phyloP scores from a whole-genome alignment of 768 basidiomycete species.

The Panaeolus papilionaceus region DNA sequence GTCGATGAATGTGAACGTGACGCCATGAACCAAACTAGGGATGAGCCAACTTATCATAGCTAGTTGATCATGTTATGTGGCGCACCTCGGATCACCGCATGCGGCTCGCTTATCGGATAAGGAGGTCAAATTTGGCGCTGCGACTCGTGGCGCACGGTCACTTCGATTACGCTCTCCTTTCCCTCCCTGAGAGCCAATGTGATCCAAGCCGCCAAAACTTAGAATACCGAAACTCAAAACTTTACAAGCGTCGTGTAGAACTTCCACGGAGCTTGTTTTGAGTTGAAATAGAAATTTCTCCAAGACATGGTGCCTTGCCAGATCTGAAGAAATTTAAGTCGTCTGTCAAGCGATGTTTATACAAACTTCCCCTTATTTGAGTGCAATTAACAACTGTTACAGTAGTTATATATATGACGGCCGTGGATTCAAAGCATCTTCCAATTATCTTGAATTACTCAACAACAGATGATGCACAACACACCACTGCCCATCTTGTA shows the following conservation, averaged over 20 bases:
- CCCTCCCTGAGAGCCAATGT: neutral
- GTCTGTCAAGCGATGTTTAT: too few relatives aligned
- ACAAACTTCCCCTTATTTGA: too few relatives aligned
- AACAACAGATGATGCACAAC: too few relatives aligned
- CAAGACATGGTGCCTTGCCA: neutral
- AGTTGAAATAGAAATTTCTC: neutral
- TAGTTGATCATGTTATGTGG: slow-evolving; percentile 3
- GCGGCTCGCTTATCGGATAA: neutral
- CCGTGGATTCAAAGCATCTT: neutral
- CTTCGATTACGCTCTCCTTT: slow-evolving; percentile 12
- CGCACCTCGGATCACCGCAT: slow-evolving; percentile 9
- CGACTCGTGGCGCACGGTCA: neutral
- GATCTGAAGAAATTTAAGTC: neutral
- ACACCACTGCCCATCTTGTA: neutral
- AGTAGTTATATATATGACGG: too few relatives aligned
- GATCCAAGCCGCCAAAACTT: slow-evolving; percentile 8
- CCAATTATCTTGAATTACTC: too few relatives aligned
- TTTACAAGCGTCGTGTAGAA: neutral
- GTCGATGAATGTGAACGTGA: too few relatives aligned
- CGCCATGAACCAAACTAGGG: neutral
- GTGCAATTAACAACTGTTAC: too few relatives aligned
- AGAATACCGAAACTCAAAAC: neutral
- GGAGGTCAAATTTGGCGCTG: neutral
- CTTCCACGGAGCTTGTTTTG: neutral
- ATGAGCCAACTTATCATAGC: neutral